Conservation (phyloP, 2,329 filamentous ascomycete genomes). For the Chaetomium sp. region DNA sequence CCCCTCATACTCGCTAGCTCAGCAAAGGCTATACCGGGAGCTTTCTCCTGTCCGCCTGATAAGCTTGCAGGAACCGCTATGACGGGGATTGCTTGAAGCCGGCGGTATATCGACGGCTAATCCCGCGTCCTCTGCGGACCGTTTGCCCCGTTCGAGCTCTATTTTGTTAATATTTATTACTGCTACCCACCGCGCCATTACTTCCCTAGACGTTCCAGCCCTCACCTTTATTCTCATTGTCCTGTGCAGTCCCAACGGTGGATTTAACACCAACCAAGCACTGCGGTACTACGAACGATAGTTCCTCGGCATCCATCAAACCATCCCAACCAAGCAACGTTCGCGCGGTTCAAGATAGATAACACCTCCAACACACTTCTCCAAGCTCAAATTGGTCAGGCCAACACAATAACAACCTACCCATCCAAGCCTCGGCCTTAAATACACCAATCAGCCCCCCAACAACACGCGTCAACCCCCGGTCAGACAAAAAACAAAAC, state of each 20-base stretch:
- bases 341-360: not conserved
- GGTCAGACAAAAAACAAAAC: not conserved
- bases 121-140: not conserved
- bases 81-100: not conserved
- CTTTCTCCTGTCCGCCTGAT: not conserved
- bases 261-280: not conserved
- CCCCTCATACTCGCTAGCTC: not conserved
- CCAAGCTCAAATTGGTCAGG: not conserved
- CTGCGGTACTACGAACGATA: not conserved
- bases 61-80: not conserved
- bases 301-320: not conserved
- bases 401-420: not conserved
- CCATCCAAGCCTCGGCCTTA: not conserved
- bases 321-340: not conserved
- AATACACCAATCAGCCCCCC: not conserved
- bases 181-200: not conserved
- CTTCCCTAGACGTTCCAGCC: too few relatives aligned
- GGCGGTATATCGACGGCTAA: not conserved
- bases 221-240: not conserved
- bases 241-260: not conserved
- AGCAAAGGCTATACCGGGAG: not conserved
- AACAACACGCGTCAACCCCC: not conserved
- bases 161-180: not conserved
- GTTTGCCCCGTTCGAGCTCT: not conserved
- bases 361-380: not conserved